phyloP scores from a whole-genome alignment of 352 stramenopile genomes.

The Globisporangium yorkense region DNA sequence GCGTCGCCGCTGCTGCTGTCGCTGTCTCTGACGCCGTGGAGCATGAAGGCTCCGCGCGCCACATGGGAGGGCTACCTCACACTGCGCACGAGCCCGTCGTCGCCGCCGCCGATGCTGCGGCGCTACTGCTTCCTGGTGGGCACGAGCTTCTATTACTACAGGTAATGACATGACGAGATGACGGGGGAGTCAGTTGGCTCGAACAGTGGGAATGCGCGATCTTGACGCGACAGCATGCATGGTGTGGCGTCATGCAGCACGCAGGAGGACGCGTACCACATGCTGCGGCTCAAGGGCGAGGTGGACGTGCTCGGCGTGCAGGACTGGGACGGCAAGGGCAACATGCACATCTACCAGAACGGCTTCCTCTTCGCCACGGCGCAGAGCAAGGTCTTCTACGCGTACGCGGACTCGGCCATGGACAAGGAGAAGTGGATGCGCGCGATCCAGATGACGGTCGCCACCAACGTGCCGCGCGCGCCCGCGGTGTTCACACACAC shows the following conservation, averaged over 20 bases:
- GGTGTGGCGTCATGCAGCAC: slow-evolving; percentile 27
- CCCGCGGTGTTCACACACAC: slow-evolving; percentile 42
- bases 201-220: no score
- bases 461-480: slow-evolving; percentile 72
- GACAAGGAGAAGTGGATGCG: slow-evolving; percentile 89
- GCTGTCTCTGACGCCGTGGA: slow-evolving; percentile 5
- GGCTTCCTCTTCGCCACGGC: slow-evolving; percentile 86
- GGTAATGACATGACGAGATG: not conserved
- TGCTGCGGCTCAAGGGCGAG: slow-evolving; percentile 81
- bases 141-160: slow-evolving; percentile 87
- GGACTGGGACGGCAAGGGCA: slow-evolving; percentile 90
- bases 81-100: slow-evolving; percentile 82
- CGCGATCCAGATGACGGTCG: slow-evolving; percentile 80
- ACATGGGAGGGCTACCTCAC: slow-evolving; percentile 85
- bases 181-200: not conserved
- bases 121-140: slow-evolving; percentile 86
- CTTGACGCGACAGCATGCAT: not conserved
- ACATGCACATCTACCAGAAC: slow-evolving; percentile 89
- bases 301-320: slow-evolving; percentile 87
- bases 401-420: slow-evolving; percentile 83
- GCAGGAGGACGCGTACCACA: slow-evolving; percentile 88
- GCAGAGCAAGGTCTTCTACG: slow-evolving; percentile 88
- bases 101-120: slow-evolving; percentile 78
- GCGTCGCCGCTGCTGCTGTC: not conserved
- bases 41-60: slow-evolving; percentile 78